These are phyloP conservation scores for Ogataea ganodermae DNA, from an alignment of 805 yeast species.

Conservation along the genomic window DNA sequence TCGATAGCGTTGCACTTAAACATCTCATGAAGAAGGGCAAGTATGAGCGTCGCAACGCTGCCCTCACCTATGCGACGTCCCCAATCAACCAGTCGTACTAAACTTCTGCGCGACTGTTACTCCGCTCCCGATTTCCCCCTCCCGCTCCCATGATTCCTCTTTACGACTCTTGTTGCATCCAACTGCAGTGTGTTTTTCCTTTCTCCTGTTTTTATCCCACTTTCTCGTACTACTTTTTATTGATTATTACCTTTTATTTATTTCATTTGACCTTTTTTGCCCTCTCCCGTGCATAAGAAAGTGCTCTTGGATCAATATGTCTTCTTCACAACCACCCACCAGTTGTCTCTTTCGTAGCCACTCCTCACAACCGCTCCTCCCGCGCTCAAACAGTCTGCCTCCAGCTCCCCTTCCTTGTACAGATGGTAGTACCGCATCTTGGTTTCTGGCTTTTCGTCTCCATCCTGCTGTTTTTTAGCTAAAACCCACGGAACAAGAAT, in stretches of 20 bases:
- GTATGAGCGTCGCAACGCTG: constrained; percentile 74
- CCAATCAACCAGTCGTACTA: constrained; percentile 22
- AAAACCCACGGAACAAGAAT: constrained; percentile 95
- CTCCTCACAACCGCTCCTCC: constrained; percentile 66
- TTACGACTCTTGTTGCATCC: constrained; percentile 4
- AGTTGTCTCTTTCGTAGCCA: constrained; percentile 93
- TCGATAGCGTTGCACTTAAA: constrained; percentile 89
- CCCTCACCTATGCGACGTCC: constrained; percentile 27
- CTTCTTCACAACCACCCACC: constrained; percentile 71
- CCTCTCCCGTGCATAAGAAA: not conserved
- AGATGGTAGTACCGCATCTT: constrained; percentile 87
- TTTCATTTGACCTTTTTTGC: constrained; percentile 1
- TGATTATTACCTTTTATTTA: not conserved
- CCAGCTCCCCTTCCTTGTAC: constrained; percentile 81
- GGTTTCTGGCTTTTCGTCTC: constrained; percentile 42
- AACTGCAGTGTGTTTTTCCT: constrained; percentile 4
- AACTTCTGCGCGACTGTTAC: not conserved
- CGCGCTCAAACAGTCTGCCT: constrained; percentile 65
- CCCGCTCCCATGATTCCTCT: constrained; percentile 4
- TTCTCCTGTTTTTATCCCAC: not conserved
- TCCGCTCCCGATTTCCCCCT: constrained; percentile 7
- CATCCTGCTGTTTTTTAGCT: constrained; percentile 40
- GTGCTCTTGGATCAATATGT: constrained; percentile 13
- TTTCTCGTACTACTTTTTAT: not conserved
- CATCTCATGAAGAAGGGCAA: constrained; percentile 95